Base-by-base conservation (phyloP, 2,329 filamentous ascomycete genomes). In the Fusarium newnesense region DNA sequence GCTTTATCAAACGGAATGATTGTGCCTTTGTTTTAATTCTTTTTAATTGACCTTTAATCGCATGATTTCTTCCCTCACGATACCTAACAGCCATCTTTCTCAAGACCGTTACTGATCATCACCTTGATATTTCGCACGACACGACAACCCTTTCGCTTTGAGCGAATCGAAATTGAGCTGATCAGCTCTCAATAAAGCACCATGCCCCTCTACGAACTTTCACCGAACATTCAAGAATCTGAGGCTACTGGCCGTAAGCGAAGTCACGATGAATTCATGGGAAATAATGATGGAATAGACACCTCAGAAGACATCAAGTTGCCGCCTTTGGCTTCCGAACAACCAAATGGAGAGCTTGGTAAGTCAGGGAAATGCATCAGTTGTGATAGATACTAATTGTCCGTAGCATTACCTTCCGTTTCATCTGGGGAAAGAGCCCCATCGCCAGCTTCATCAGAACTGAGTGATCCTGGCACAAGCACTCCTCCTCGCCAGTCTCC, bases 151-250 rank as follows among this genome's bases (percentile, higher is more conserved):
- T 26, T 37, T 44, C 49, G 54, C 47, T 26, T 34, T 28, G 46
- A 34, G 46, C 57, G 60, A 64, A 53, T 15, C 40, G 21, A 32
- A 49, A 32, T 61, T 15, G 49, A 69, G 64, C 57, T 52, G 34
- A 28, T n/a, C 40, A 54, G 54, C 70, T 62, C 69, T 3, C 24
- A 42, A 60, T 26, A 63, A 34, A 43, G 64, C 59, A 54, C 64
- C 70, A 88, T 88, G 87, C 84, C 87, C 77, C 80, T 89, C 32
- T 79, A 83, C 49, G 81, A 83, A 60, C 81, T 87, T 77, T 85
- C 86, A 24, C 79, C 83, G 18, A 88, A 88, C 69, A 81, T 87
- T 36, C 83, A 84, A 76, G 85, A 86, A 75, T 79, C 82, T 30
- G 84, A 87, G 57, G 73, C 79, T 26, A 79, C 79, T 34, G 79